Conservation (phyloP, 345 rosid genomes). For the Eucalyptus fibrosa region DNA sequence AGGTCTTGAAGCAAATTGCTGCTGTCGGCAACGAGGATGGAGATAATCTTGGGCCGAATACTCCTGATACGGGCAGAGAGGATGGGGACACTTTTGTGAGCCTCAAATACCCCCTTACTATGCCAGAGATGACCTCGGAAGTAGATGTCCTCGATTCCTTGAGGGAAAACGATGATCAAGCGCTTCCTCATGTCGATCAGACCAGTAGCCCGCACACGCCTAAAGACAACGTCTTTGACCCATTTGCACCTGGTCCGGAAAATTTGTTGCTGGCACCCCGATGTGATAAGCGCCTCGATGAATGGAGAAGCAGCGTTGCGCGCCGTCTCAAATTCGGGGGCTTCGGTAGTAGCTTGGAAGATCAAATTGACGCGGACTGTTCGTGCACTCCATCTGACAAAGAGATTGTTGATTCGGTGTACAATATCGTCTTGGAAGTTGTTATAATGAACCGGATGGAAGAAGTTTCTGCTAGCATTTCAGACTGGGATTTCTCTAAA, state of each 20-base stretch:
- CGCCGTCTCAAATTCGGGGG: conserved; percentile 21
- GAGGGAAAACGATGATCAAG: not conserved
- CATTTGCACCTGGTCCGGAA: conserved; percentile 47
- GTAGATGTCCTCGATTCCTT: not conserved
- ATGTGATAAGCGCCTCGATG: conserved; percentile 14
- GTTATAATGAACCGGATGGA: conserved; percentile 23
- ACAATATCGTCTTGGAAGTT: conserved; percentile 35
- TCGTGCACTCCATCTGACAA: conserved; percentile 16
- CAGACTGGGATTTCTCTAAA: conserved; percentile 12
- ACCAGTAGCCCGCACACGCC: conserved; percentile 25
- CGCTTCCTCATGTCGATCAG: not conserved
- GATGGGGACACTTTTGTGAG: conserved; percentile 16
- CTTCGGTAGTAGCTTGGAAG: not conserved
- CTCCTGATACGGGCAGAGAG: conserved; percentile 34
- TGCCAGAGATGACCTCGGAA: not conserved
- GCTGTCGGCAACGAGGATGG: not conserved
- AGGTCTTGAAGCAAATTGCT: not conserved
- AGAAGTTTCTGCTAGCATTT: conserved; percentile 9
- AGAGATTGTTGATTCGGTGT: conserved; percentile 36
- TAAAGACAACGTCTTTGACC: conserved; percentile 30
- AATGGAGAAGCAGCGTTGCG: conserved; percentile 17
- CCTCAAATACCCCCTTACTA: conserved; percentile 4
- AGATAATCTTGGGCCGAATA: conserved; percentile 16
- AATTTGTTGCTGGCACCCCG: conserved; percentile 31
- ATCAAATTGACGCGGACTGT: not conserved